phyloP scores from a whole-genome alignment of 225 moss, liverwort and hornwort genomes.

The Polytrichum commune region DNA sequence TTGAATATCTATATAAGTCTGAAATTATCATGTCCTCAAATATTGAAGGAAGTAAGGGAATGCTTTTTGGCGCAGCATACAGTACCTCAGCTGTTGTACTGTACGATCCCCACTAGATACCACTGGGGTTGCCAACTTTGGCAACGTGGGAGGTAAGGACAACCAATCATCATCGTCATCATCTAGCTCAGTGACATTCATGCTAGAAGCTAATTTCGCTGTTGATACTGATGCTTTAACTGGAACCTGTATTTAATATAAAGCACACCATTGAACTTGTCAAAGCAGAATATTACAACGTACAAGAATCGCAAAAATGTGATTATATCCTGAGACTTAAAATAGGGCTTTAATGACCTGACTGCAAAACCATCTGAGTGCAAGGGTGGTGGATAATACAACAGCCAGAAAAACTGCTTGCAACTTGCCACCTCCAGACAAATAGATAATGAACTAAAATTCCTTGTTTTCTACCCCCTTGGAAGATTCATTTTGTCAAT shows the following conservation, averaged over 20 bases:
- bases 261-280: background rate
- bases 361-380: background rate
- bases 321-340: too few species aligned
- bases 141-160: constrained; percentile 37
- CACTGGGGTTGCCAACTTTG: constrained; percentile 17
- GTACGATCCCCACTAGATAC: constrained; percentile 23
- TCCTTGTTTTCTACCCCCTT: too few species aligned
- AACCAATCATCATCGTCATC: constrained; percentile 57
- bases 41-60: too few species aligned
- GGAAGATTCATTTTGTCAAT: too few species aligned
- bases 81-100: constrained; percentile 52
- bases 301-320: too few species aligned
- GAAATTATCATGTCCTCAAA: too few species aligned
- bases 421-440: too few species aligned
- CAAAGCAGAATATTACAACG: too few species aligned
- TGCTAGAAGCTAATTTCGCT: constrained; percentile 5
- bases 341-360: background rate
- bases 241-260: background rate
- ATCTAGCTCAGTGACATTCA: constrained; percentile 19
- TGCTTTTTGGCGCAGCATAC: background rate
- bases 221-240: constrained; percentile 26
- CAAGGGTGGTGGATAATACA: too few species aligned
- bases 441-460: too few species aligned
- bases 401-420: too few species aligned
- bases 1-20: too few species aligned